Conservation (phyloP, 257 asterid species). For the Solanum etuberosum region DNA sequence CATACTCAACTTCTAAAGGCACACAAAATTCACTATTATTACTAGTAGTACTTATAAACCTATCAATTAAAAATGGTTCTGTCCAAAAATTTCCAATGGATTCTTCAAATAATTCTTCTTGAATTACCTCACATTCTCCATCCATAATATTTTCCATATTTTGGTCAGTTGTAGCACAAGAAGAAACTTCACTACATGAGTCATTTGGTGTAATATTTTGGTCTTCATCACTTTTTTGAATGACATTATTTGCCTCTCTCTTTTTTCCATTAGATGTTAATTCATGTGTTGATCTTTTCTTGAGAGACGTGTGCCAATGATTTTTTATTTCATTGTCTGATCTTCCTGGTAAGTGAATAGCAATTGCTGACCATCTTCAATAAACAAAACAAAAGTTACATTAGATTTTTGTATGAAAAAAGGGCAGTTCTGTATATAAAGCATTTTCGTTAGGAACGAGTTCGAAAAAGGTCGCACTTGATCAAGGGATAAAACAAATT, state of each 20-base stretch:
- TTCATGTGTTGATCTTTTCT: not conserved
- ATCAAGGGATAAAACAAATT: not conserved
- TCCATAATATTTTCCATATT: not conserved
- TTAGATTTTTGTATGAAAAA: not conserved
- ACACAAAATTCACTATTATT: not conserved
- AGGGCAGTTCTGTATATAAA: too few species aligned
- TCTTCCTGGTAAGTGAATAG: not conserved
- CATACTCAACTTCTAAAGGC: not conserved
- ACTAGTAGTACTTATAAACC: not conserved
- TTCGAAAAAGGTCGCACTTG: too few species aligned
- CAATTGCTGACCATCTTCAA: not conserved
- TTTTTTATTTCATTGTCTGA: conserved; percentile 1
- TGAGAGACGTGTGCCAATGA: not conserved
- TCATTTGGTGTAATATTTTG: not conserved
- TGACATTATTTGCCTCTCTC: not conserved
- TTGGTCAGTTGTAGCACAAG: not conserved
- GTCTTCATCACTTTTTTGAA: not conserved
- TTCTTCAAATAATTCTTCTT: not conserved
- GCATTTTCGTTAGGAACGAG: too few species aligned
- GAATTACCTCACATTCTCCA: not conserved
- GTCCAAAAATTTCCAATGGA: not conserved
- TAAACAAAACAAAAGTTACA: not conserved
- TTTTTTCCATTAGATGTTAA: not conserved
- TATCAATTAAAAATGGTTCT: not conserved
- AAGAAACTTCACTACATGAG: not conserved